A percentile compares a stretch with the other conserved stretches of the same genome.
Evolutionary conservation across 805 yeast species (phyloP).

Genomic region (Tanozyma kutaoensis): DNA sequence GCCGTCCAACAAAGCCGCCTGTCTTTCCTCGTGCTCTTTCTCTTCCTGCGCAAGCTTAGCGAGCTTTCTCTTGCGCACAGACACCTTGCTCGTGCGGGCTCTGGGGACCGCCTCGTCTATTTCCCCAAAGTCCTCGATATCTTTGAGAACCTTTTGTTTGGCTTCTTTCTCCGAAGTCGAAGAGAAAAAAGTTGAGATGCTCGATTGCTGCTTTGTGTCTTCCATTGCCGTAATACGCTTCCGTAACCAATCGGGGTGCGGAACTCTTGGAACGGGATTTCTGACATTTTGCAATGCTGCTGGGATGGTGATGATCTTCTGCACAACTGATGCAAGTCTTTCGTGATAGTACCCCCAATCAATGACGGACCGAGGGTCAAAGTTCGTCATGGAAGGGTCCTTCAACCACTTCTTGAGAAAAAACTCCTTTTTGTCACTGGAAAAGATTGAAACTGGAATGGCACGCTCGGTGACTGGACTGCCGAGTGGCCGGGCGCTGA

Average conservation of each 20-base stretch:
- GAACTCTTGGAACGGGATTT: slow-evolving; percentile 91
- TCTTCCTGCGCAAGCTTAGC: slow-evolving; percentile 4
- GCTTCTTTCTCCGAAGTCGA: slow-evolving; percentile 28
- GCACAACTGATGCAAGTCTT: slow-evolving; percentile 83
- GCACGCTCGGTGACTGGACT: slow-evolving; percentile 96
- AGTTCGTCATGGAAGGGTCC: slow-evolving; percentile 61
- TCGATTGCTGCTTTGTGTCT: slow-evolving; percentile 62
- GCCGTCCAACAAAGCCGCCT: slow-evolving; percentile 33
- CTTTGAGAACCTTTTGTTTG: slow-evolving; percentile 26
- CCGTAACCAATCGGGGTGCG: slow-evolving; percentile 88
- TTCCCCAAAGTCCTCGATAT: slow-evolving; percentile 64
- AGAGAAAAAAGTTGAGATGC: slow-evolving; percentile 44
- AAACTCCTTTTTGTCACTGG: slow-evolving; percentile 71
- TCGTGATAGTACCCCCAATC: slow-evolving; percentile 93
- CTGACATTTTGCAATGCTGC: slow-evolving; percentile 83
- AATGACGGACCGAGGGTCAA: slow-evolving; percentile 78
- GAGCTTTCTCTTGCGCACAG: slow-evolving; percentile 30
- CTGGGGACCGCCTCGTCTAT: slow-evolving; percentile 8
- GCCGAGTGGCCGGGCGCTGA: slow-evolving; percentile 67
- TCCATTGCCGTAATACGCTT: slow-evolving; percentile 45
- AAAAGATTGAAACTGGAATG: slow-evolving; percentile 88
- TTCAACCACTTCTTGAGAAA: slow-evolving; percentile 79
- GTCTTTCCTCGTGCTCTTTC: slow-evolving; percentile 33
- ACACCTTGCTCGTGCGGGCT: slow-evolving; percentile 29
- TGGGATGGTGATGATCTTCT: slow-evolving; percentile 91